These are phyloP conservation scores for Anthracocystis walkeri DNA, from an alignment of 1,284 basidiomycete genomes.

Conservation along the genomic window DNA sequence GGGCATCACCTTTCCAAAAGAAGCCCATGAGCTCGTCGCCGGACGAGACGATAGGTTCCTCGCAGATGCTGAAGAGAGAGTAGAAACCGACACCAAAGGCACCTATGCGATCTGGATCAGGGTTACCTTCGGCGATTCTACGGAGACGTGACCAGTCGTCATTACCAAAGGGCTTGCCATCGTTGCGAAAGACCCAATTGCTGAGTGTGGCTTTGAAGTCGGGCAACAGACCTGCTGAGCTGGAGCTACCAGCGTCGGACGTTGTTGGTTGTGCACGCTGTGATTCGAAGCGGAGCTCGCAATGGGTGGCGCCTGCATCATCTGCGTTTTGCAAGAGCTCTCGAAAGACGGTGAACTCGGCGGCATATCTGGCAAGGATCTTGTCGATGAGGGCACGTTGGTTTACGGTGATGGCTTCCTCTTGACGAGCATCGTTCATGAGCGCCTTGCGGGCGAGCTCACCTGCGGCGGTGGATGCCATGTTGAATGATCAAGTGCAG, in stretches of 20 bases:
- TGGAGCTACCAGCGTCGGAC: not conserved
- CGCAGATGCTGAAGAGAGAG: slow-evolving; percentile 73
- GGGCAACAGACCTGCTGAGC: slow-evolving; percentile 36
- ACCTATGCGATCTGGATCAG: slow-evolving; percentile 73
- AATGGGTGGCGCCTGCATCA: slow-evolving; percentile 80
- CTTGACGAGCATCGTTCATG: slow-evolving; percentile 53
- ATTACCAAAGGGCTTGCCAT: slow-evolving; percentile 74
- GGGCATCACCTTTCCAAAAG: slow-evolving; percentile 81
- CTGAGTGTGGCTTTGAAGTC: slow-evolving; percentile 68
- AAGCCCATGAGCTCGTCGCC: slow-evolving; percentile 89
- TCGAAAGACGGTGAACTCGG: slow-evolving; percentile 83
- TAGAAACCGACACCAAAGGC: slow-evolving; percentile 73
- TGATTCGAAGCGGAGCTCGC: slow-evolving; percentile 67
- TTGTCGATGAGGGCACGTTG: slow-evolving; percentile 75
- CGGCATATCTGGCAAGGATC: slow-evolving; percentile 91
- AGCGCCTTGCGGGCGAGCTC: slow-evolving; percentile 56
- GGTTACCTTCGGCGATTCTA: slow-evolving; percentile 72
- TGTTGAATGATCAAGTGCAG: not conserved
- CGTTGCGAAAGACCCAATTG: slow-evolving; percentile 80
- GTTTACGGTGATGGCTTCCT: slow-evolving; percentile 89
- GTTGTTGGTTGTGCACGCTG: slow-evolving; percentile 26
- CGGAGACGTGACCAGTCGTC: slow-evolving; percentile 68
- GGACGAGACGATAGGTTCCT: slow-evolving; percentile 91
- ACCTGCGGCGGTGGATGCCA: slow-evolving; percentile 37
- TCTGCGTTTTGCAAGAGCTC: slow-evolving; percentile 96